A percentile compares a stretch with the other conserved stretches of the same genome.
These are phyloP conservation scores for Colletotrichum scovillei DNA, from an alignment of 2,329 filamentous ascomycete species.

Conservation along the genomic window DNA sequence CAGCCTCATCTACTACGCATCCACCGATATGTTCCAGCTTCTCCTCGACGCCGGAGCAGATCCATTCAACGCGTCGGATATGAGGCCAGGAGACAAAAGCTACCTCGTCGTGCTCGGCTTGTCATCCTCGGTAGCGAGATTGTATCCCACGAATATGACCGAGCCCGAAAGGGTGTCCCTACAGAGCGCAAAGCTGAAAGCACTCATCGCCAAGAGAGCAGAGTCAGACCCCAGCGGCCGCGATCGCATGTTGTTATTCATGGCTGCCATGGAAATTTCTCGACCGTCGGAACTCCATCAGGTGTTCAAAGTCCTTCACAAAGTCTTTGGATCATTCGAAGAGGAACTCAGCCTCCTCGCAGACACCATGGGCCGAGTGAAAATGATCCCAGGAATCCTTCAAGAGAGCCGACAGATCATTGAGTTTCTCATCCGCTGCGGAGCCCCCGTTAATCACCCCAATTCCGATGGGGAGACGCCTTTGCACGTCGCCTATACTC, in stretches of 20 bases:
- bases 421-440: not conserved
- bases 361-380: not conserved
- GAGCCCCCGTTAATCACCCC: not conserved
- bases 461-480: not conserved
- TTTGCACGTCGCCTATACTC: not conserved
- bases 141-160: not conserved
- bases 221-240: too few species aligned
- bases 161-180: not conserved
- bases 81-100: not conserved
- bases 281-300: not conserved
- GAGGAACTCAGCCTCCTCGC: not conserved
- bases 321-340: not conserved
- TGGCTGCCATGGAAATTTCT: not conserved
- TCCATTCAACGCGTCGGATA: not conserved
- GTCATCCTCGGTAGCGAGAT: not conserved
- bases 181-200: not conserved
- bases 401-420: not conserved
- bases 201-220: not conserved
- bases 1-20: not conserved
- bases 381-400: not conserved
- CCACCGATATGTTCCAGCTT: not conserved
- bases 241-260: not conserved
- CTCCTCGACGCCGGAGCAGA: not conserved
- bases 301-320: not conserved
- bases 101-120: not conserved